Conservation (phyloP, 1,139 yeast genomes). For the Schwanniomyces etchellsii region DNA sequence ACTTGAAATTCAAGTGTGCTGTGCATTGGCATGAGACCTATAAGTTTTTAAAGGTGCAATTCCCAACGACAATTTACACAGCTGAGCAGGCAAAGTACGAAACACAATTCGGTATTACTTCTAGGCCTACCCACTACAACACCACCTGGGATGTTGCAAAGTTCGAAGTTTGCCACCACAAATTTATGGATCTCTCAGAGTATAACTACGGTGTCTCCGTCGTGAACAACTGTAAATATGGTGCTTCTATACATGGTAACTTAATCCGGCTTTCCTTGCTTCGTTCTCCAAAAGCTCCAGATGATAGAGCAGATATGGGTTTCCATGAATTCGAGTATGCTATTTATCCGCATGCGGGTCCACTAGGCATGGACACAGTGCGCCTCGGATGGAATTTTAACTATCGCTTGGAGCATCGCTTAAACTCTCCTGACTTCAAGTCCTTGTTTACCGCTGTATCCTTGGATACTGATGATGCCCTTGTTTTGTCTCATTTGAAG, state of each 20-base stretch:
- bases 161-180: constrained; percentile 93
- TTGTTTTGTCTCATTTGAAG: constrained; percentile 73
- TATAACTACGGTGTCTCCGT: constrained; percentile 82
- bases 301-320: constrained; percentile 92
- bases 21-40: constrained; percentile 88
- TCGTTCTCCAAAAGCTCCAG: constrained; percentile 88
- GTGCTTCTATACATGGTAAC: constrained; percentile 88
- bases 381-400: constrained; percentile 78
- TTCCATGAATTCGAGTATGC: constrained; percentile 79
- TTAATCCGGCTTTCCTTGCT: constrained; percentile 75
- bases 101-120: constrained; percentile 87
- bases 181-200: constrained; percentile 88
- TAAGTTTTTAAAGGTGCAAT: constrained; percentile 88
- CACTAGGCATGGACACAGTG: constrained; percentile 59
- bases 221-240: constrained; percentile 82
- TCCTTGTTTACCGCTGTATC: constrained; percentile 17
- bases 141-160: constrained; percentile 96
- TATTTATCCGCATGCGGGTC: constrained; percentile 72
- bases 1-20: constrained; percentile 50
- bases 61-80: constrained; percentile 76
- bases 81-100: constrained; percentile 77
- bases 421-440: constrained; percentile 16
- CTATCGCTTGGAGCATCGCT: constrained; percentile 34
- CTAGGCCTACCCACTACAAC: constrained; percentile 89
- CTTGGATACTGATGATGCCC: constrained; percentile 37